Conservation (phyloP, 768 basidiomycete species). For the Gautieria morchelliformis region DNA sequence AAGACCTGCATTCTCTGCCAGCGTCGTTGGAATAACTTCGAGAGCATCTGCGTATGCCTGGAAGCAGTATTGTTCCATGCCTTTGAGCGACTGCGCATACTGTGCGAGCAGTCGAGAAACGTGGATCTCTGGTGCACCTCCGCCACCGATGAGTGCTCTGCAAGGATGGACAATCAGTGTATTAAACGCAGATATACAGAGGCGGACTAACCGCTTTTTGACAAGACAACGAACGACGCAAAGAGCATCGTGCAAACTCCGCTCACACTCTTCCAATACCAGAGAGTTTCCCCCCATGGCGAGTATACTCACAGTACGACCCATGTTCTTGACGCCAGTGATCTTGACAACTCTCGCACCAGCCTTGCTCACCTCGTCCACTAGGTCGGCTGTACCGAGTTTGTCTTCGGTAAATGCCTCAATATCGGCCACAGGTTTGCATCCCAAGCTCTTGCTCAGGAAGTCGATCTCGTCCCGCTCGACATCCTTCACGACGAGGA, state of each 20-base stretch:
- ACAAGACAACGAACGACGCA: conserved; percentile 98
- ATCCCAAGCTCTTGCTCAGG: conserved; percentile 87
- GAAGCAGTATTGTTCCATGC: conserved; percentile 99
- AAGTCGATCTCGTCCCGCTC: conserved; percentile 99
- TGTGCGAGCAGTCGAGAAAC: conserved; percentile 87
- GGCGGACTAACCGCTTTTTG: conserved; percentile 75
- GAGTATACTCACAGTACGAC: conserved; percentile 90
- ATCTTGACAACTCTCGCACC: conserved; percentile 91
- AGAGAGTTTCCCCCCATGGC: conserved; percentile 90
- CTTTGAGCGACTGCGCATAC: conserved; percentile 85
- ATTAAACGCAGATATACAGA: background rate
- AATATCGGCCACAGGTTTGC: conserved; percentile 94
- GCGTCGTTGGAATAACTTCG: conserved; percentile 93
- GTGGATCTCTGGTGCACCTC: conserved; percentile 97
- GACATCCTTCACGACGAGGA: conserved; percentile 93
- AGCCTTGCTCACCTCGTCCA: conserved; percentile 76
- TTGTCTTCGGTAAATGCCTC: conserved; percentile 98
- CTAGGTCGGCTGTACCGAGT: conserved; percentile 89
- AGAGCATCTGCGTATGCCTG: conserved; percentile 96
- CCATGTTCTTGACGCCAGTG: conserved; percentile 89
- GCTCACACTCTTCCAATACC: conserved; percentile 94
- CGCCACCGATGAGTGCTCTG: conserved; percentile 89
- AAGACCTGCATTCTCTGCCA: conserved; percentile 96
- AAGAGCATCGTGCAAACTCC: conserved; percentile 96
- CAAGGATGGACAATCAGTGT: background rate